phyloP scores from a whole-genome alignment of 331 rosid genomes.

The Rosa hybrid region DNA sequence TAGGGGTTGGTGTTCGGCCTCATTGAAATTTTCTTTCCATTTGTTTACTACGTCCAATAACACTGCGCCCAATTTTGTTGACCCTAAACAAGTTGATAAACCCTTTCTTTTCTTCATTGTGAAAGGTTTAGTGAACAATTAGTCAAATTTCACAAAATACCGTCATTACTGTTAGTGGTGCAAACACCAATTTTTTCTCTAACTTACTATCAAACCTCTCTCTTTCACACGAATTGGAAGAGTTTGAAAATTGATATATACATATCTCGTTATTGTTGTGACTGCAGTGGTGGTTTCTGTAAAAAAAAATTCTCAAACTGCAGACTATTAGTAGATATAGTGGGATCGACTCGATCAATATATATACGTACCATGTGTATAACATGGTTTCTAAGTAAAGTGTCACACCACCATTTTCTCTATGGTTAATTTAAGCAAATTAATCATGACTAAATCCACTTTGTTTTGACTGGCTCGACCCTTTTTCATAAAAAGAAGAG shows the following conservation, averaged over 20 bases:
- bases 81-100: slow-evolving; percentile 25
- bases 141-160: not conserved
- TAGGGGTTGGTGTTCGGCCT: not conserved
- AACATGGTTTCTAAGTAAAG: slow-evolving; percentile 11
- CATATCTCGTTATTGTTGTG: not conserved
- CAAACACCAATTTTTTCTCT: not conserved
- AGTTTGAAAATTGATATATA: not conserved
- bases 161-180: not conserved
- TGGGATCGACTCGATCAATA: not conserved
- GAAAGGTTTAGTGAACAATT: slow-evolving; percentile 30
- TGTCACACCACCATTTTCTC: slow-evolving; percentile 17
- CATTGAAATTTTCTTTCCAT: not conserved
- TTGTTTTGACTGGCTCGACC: slow-evolving; percentile 20
- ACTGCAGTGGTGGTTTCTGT: not conserved
- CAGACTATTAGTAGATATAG: not conserved
- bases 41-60: slow-evolving; percentile 9
- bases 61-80: slow-evolving; percentile 49
- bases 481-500: not conserved
- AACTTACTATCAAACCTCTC: not conserved
- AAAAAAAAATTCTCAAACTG: not conserved
- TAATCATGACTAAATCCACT: slow-evolving; percentile 14
- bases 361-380: not conserved
- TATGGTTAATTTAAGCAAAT: slow-evolving; percentile 9
- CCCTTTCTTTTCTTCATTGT: slow-evolving; percentile 3
- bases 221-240: not conserved